A percentile compares a stretch with the other conserved stretches of the same genome.
phyloP scores from a whole-genome alignment of 1,284 basidiomycete species.

The Pterulicium gracile region DNA sequence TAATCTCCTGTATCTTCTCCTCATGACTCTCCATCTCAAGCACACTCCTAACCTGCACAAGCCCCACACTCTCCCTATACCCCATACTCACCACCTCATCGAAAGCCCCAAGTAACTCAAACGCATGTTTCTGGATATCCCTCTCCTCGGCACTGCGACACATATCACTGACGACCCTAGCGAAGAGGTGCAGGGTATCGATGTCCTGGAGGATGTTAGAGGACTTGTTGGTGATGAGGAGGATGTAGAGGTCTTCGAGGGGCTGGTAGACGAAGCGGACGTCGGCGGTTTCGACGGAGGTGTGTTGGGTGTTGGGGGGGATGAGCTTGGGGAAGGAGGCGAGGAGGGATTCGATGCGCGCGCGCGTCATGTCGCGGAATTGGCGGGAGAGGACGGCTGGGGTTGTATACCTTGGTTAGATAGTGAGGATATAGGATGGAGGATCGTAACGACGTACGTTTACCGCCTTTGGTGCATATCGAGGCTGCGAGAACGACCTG shows the following conservation, averaged over 20 bases:
- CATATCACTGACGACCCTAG: conserved; percentile 89
- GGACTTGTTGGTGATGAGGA: conserved; percentile 96
- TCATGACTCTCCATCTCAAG: conserved; percentile 99
- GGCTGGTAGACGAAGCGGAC: conserved; percentile 99
- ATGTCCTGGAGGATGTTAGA: conserved; percentile 99
- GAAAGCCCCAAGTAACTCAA: conserved; percentile 91
- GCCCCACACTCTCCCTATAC: conserved; percentile 87
- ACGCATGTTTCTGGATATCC: conserved; percentile 87
- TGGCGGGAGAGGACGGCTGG: conserved; percentile 94
- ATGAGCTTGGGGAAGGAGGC: conserved; percentile 98
- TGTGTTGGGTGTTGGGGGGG: conserved; percentile 95
- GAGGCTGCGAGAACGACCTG: conserved; percentile 89
- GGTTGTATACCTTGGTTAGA: conserved; percentile 1
- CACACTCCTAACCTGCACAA: conserved; percentile 86
- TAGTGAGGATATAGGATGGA: conserved; percentile 2
- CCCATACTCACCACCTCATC: conserved; percentile 95
- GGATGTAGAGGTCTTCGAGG: conserved; percentile 94
- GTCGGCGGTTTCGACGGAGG: conserved; percentile 86
- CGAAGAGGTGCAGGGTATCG: conserved; percentile 89
- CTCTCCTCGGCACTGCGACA: conserved; percentile 83
- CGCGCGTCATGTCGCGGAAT: conserved; percentile 88
- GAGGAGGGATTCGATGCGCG: conserved; percentile 90
- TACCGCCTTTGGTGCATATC: conserved; percentile 89
- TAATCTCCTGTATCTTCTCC: conserved; percentile 99
- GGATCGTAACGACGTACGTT: conserved; percentile 42